These are phyloP conservation scores for Colletotrichum tropicicola DNA, from an alignment of 2,329 filamentous ascomycete genomes.

Conservation along the genomic window DNA sequence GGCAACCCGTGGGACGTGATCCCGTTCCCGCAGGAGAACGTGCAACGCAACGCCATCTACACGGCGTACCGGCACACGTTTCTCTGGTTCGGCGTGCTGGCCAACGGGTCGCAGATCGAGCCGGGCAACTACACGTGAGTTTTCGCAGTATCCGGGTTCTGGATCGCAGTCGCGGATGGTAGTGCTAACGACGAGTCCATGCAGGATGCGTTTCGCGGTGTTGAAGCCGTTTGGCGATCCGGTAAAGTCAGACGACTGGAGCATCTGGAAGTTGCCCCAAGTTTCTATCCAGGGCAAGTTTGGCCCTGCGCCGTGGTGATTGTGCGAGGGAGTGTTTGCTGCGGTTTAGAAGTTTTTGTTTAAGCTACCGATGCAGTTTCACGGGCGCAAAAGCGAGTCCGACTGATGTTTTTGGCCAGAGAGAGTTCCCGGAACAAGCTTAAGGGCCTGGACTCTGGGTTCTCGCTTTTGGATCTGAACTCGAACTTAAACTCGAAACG, in stretches of 20 bases:
- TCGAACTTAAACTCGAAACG: too few relatives aligned
- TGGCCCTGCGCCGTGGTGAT: neutral
- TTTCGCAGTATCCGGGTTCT: neutral
- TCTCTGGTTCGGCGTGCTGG: slow-evolving; percentile 52
- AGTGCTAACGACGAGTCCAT: neutral
- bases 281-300: slow-evolving; percentile 32
- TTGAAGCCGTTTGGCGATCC: slow-evolving; percentile 50
- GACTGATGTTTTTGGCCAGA: too few relatives aligned
- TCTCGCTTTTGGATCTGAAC: too few relatives aligned
- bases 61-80: slow-evolving; percentile 34
- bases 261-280: slow-evolving; percentile 43
- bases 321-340: too few relatives aligned
- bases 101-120: slow-evolving; percentile 48
- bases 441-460: too few relatives aligned
- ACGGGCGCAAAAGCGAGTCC: too few relatives aligned
- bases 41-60: slow-evolving; percentile 40
- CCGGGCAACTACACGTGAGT: slow-evolving; percentile 50
- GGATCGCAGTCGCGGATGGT: neutral
- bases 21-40: slow-evolving; percentile 45
- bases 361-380: too few relatives aligned
- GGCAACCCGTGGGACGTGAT: slow-evolving; percentile 47
- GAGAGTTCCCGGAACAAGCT: too few relatives aligned
- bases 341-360: too few relatives aligned
- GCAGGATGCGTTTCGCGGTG: slow-evolving; percentile 48
- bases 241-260: slow-evolving; percentile 48